These are phyloP conservation scores for Ophiostoma montium DNA, from an alignment of 2,329 filamentous ascomycete genomes.

Conservation along the genomic window DNA sequence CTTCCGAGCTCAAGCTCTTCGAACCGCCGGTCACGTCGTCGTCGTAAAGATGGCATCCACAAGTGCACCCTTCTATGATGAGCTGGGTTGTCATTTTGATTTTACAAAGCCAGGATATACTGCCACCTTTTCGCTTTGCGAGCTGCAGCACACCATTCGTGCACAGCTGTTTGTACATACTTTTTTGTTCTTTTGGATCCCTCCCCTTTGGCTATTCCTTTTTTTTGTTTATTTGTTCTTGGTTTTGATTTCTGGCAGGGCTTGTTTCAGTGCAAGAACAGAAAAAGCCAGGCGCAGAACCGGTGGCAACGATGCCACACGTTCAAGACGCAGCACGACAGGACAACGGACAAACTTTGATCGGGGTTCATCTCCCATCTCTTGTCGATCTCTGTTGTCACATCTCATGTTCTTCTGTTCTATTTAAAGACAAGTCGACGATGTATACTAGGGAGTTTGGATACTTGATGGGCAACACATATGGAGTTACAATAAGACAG, in stretches of 20 bases:
- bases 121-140: neutral
- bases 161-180: neutral
- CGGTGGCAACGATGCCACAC: no score
- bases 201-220: neutral
- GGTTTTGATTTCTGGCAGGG: no score
- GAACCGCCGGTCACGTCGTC: conserved; percentile 20
- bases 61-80: conserved; percentile 29
- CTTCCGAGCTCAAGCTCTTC: conserved; percentile 23
- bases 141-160: neutral
- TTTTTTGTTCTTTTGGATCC: neutral
- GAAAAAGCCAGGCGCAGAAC: no score
- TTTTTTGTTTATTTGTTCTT: neutral
- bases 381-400: no score
- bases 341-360: no score
- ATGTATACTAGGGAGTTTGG: no score
- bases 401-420: no score
- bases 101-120: neutral
- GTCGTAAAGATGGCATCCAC: conserved; percentile 21
- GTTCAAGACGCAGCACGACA: no score
- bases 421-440: no score
- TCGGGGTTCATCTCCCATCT: no score
- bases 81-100: neutral
- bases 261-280: neutral
- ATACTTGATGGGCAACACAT: no score
- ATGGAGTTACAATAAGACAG: no score